Evolutionary conservation across 768 basidiomycete species (phyloP).

Genomic region (Leccinum incarnatum): DNA sequence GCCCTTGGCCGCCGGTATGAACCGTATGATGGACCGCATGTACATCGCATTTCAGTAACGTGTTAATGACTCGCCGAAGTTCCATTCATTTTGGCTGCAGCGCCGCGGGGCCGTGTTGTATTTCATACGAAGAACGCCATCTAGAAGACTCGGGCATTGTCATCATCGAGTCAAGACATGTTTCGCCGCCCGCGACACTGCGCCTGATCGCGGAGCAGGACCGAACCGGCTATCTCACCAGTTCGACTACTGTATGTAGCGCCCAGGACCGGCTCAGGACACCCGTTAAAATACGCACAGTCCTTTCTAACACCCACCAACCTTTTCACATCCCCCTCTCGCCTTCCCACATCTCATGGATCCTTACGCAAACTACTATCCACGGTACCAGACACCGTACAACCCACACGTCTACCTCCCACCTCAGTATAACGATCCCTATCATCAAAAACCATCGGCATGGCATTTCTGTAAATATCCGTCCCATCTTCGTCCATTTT

Average conservation of each 20-base stretch:
- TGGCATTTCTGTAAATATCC: slow-evolving; percentile 18
- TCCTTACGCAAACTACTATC: slow-evolving; percentile 19
- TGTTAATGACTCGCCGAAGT: not conserved
- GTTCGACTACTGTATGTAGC: not conserved
- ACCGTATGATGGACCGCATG: not conserved
- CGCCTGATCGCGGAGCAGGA: slow-evolving; percentile 4
- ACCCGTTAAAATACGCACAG: slow-evolving; percentile 12
- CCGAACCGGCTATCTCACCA: slow-evolving; percentile 5
- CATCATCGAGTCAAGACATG: not conserved
- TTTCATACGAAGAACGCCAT: not conserved
- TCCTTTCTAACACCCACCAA: not conserved
- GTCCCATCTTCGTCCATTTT: not conserved
- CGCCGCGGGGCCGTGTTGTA: not conserved
- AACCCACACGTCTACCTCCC: slow-evolving; percentile 33
- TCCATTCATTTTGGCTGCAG: slow-evolving; percentile 3
- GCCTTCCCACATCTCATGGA: slow-evolving; percentile 17
- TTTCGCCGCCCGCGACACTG: not conserved
- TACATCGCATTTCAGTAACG: not conserved
- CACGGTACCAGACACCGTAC: slow-evolving; percentile 28
- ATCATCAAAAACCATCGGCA: slow-evolving; percentile 8
- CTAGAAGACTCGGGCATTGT: not conserved
- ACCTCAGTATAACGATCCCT: slow-evolving; percentile 15
- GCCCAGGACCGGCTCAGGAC: slow-evolving; percentile 3
- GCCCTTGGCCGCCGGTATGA: too few relatives aligned
- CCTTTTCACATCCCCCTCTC: slow-evolving; percentile 1